Base-by-base conservation (phyloP, 495 filamentous ascomycete species). In the Tuber magnatum region DNA sequence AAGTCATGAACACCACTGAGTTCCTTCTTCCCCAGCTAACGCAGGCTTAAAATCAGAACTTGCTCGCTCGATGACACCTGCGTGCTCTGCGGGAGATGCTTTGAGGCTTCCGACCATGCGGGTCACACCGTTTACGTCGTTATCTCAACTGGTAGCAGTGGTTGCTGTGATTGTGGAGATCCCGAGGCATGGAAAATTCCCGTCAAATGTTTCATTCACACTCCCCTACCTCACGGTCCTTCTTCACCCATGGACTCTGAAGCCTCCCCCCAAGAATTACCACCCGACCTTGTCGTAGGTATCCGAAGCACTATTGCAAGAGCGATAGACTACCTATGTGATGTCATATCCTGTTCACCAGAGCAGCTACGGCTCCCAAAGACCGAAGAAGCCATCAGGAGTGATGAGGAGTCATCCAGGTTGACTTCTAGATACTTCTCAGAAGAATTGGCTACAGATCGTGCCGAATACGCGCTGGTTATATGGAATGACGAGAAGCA, bases 401-500 rank as follows among this genome's bases (percentile, higher is more conserved):
- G 89, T 72, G 96, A 99, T 82, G 95, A 98, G 84, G 86, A 87
- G 71, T 87, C 87, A 75, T 97, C 95, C 20, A 86, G 93, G 61
- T 84, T 99, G 48, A 88, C 88, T 24, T 87, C 91, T 0, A 88
- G 88, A 28, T 96, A 93, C 85, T 94, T 92, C 80, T 85, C 86
- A 1, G 89, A 89, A 2, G 87, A 91, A 74, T 84, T 84, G 43
- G 78, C 80, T 44, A 87, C 89, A 38, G 72, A 74, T 28, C 51
- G 76, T 39, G 82, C 90, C 22, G 93, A 97, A 80, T 99, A 90
- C 82, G 90, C 93, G 6, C 84, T 99, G n/a, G 84, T 97, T 32
- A 86, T 99, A 12, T 99, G 95, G 95, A 99, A 99, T 79, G 95
- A 99, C 76, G 95, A 99, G 84, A 99, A 99, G 85, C 95, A 99